phyloP scores from a whole-genome alignment of 306 rosid species.

The Gastrolobium bilobum region DNA sequence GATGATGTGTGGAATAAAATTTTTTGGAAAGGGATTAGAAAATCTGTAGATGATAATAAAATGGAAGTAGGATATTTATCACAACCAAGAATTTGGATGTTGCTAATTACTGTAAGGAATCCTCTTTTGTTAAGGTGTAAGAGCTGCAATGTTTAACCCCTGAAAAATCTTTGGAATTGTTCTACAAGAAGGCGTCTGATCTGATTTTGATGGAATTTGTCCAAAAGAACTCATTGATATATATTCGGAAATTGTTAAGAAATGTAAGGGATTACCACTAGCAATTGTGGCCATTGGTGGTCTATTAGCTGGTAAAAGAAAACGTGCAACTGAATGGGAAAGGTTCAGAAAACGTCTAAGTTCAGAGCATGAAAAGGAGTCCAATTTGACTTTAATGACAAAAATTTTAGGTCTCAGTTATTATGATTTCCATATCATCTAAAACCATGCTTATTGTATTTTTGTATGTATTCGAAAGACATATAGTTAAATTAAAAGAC shows the following conservation, averaged over 20 bases:
- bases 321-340: neutral
- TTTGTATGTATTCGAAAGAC: slow-evolving; percentile 23
- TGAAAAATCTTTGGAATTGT: neutral
- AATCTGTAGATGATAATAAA: neutral
- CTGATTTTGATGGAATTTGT: neutral
- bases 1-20: neutral
- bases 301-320: neutral
- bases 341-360: neutral
- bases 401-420: neutral
- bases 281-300: slow-evolving; percentile 9
- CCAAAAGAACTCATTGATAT: neutral
- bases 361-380: neutral
- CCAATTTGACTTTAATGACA: neutral
- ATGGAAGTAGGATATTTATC: slow-evolving; percentile 5
- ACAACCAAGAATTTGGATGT: neutral
- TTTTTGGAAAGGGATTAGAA: neutral
- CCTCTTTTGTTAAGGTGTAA: neutral
- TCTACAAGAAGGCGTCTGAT: neutral
- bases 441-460: slow-evolving; percentile 5
- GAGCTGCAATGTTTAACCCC: neutral
- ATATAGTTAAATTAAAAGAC: neutral
- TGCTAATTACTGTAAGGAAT: neutral
- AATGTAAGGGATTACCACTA: neutral
- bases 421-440: neutral
- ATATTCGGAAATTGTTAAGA: neutral